Evolutionary conservation across 192 early-diverging fungal genomes (phyloP), one percentile per base, ranked within the genome.

Genomic region (Backusella westeae): DNA sequence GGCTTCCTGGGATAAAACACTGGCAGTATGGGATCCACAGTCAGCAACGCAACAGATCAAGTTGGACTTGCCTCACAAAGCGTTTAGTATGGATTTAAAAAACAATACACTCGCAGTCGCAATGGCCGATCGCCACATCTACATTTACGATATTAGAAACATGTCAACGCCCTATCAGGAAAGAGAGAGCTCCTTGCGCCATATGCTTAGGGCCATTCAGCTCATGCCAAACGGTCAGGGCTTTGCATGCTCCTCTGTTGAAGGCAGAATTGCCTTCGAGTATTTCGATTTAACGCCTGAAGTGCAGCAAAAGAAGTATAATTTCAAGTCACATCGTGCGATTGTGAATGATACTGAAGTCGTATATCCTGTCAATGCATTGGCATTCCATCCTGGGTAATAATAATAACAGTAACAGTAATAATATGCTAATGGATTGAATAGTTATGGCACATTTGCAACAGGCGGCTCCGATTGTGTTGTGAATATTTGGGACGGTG

Each of bases 301-400:
- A 77, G 82, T 82, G n/a, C 89, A 94, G 68, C 81, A 80, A 3
- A 91, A 93, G 75, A 97, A 96, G 79, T 98, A 96, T 75, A 94
- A 96, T 0, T 99, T 99, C 88, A 99, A 99, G 83, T 98, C 95
- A 81, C 98, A 99, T 83, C 90, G 98, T 34, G 87, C 93, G 71
- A 83, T 81, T 19, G 84, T 89, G 12, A 91, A 95, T 72, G 94
- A 90, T 14, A 85, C 90, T 12, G 96, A 98, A 42, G 85, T 88
- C 44, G 92, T 99, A 9, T 97, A 96, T 75, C 95, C 97, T 12
- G 97, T 97, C 46, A 96, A 99, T 75, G 89, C 96, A 5, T 69
- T 99, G 42, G 93, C 96, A 5, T 97, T 94, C 79, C 95, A 98
- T 81, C 96, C 96, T 7, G 89, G 86, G 93, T 93, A 88, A 32